Base-by-base conservation (phyloP, 768 basidiomycete genomes). In the Termitomyces sp. region DNA sequence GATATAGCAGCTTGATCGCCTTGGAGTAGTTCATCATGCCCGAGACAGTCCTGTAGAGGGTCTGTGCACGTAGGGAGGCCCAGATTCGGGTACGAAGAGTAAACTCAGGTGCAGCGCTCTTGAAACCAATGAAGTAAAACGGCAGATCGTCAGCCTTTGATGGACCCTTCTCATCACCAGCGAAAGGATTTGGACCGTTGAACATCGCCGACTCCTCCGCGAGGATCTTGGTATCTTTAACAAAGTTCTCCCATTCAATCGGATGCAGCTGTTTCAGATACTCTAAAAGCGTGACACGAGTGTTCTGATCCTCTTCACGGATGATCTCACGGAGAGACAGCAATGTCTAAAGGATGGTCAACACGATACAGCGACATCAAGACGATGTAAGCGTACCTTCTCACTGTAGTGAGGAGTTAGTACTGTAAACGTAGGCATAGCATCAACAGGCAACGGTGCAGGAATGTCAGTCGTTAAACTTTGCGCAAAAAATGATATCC, bases 1-100 rank as follows among this genome's bases (percentile, higher is more conserved):
- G 93, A 71, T 98, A 96, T n/a, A 99, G 82, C 37, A 99, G 77
- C 70, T 99, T 99, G 84, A 99, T 98, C 12, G 97, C 97, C 77
- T 99, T 99, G 62, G 91, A 86, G 71, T 99, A 98, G 75, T 99
- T 99, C 97, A 98, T 98, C 92, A 99, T 98, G 51, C 97, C 97
- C 37, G 97, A 98, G 17, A 99, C 96, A 14, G 97, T 99, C 62
- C 97, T 86, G 70, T 99, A 98, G 19, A 99, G 83, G 1, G 97
- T 99, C 76, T 99, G 97, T 17, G 97, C 97, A 53, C 97, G 92
- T 9, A 99, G 83, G 5, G 96, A 98, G 9, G 97, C 95, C 97
- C 97, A 99, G 66, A 99, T 99, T 68, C 97, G 88, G 8, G 97
- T 99, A 58, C 97, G 94, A 14, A 99, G 82, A 2, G 97, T 99